phyloP scores from a whole-genome alignment of 495 filamentous ascomycete genomes.

The Trichoderma reesei region DNA sequence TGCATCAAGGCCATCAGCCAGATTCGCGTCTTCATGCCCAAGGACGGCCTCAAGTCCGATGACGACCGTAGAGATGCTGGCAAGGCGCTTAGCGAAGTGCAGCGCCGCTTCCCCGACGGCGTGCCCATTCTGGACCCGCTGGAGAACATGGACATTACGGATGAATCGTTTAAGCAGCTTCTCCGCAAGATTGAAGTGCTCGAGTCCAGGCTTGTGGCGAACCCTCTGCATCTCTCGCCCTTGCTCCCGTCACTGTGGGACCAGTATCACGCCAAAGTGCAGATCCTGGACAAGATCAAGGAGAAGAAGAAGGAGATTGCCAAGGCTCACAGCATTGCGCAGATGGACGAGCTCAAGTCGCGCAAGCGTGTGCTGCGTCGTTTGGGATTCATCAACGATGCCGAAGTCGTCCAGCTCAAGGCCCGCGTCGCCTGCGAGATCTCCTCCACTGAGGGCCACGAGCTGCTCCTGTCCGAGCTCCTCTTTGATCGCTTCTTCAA shows the following conservation, averaged over 20 bases:
- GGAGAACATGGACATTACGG: constrained; percentile 86
- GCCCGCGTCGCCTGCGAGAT: constrained; percentile 96
- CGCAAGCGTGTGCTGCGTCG: constrained; percentile 93
- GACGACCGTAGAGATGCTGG: constrained; percentile 56
- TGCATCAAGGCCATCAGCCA: constrained; percentile 72
- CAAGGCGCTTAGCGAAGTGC: constrained; percentile 57
- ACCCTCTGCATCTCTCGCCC: constrained; percentile 83
- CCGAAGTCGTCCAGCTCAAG: constrained; percentile 89
- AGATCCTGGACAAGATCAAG: constrained; percentile 68
- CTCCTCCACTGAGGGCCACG: constrained; percentile 70
- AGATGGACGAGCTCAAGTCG: constrained; percentile 91
- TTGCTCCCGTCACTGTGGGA: constrained; percentile 72
- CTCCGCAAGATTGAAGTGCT: constrained; percentile 94
- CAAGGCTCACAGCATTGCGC: constrained; percentile 72
- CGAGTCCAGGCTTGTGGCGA: constrained; percentile 79
- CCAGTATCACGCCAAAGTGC: constrained; percentile 71
- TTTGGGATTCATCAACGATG: constrained; percentile 90
- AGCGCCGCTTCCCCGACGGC: constrained; percentile 85
- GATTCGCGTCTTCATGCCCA: constrained; percentile 67
- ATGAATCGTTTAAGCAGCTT: constrained; percentile 85
- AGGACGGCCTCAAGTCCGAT: constrained; percentile 48
- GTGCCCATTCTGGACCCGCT: constrained; percentile 81
- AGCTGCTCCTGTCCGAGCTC: constrained; percentile 82
- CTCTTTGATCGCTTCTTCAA: constrained; percentile 98
- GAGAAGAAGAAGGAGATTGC: constrained; percentile 75